Evolutionary conservation across 208 protist species (phyloP).

Genomic region (Leishmania aethiopica): DNA sequence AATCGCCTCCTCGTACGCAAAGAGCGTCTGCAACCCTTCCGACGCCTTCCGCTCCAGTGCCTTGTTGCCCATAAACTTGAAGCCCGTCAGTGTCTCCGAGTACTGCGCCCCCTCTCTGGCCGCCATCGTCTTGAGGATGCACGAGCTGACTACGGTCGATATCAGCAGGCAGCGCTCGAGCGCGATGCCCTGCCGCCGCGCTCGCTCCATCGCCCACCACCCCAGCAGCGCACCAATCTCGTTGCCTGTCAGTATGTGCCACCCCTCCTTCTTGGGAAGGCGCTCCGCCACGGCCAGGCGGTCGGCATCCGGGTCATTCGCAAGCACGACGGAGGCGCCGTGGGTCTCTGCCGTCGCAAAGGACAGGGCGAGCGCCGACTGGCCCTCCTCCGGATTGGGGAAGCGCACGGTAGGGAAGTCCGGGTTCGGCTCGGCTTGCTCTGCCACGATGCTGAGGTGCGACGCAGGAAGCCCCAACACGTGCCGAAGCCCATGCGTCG

Average conservation of each 20-base stretch:
- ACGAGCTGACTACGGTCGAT: conserved; percentile 83
- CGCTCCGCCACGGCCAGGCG: conserved; percentile 96
- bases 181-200: conserved; percentile 35
- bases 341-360: conserved; percentile 80
- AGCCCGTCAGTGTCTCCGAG: conserved; percentile 97
- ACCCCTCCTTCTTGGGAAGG: conserved; percentile 60
- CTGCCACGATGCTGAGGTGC: conserved; percentile 61
- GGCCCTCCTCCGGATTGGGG: conserved; percentile 99
- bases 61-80: conserved; percentile 98
- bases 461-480: conserved; percentile 59
- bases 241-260: conserved; percentile 97
- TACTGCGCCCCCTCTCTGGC: conserved; percentile 90
- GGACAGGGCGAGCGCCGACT: conserved; percentile 84
- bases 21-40: conserved; percentile 44
- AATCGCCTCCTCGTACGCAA: conserved; percentile 98
- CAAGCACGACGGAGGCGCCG: conserved; percentile 91
- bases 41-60: conserved; percentile 50
- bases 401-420: conserved; percentile 97
- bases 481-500: conserved; percentile 58
- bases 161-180: conserved; percentile 62
- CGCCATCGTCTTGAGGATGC: conserved; percentile 93
- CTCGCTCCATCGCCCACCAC: conserved; percentile 91
- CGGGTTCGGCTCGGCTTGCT: conserved; percentile 95
- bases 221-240: conserved; percentile 97
- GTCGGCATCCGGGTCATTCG: conserved; percentile 99